Percentiles rank a stretch among this genome's conserved stretches.
phyloP scores from a whole-genome alignment of 805 yeast genomes.

The Barnettozyma siamensis region DNA sequence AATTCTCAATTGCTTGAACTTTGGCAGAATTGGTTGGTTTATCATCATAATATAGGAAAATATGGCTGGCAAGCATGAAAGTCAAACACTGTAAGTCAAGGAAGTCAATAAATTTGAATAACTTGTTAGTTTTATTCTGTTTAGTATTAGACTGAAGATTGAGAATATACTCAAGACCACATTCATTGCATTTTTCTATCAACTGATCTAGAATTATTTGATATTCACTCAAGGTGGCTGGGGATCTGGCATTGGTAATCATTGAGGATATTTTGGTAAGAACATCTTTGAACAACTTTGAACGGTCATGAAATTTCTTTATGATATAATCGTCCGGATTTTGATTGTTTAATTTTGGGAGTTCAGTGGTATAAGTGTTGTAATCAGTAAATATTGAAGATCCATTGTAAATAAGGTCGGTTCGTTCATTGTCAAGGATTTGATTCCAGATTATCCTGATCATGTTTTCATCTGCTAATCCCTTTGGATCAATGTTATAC shows the following conservation, averaged over 20 bases:
- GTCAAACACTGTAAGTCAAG: conserved; percentile 9
- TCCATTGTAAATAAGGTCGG: conserved; percentile 4
- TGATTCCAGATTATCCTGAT: conserved; percentile 9
- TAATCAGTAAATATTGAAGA: conserved; percentile 4
- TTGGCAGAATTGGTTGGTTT: background rate
- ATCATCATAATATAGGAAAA: conserved; percentile 6
- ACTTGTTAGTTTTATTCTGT: conserved; percentile 3
- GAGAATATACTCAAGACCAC: conserved; percentile 5
- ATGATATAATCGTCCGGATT: background rate
- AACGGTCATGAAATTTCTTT: conserved; percentile 6
- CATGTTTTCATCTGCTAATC: background rate
- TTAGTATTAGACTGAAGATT: conserved; percentile 3
- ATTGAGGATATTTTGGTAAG: conserved; percentile 2
- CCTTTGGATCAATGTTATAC: conserved; percentile 6
- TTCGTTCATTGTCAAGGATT: conserved; percentile 7
- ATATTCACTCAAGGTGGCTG: conserved; percentile 2
- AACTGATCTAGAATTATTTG: conserved; percentile 1
- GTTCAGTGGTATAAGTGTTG: conserved; percentile 3
- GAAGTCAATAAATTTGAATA: conserved; percentile 7
- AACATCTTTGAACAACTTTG: conserved; percentile 1
- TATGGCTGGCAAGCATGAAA: conserved; percentile 5
- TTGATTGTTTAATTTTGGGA: background rate
- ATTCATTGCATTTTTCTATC: conserved; percentile 3
- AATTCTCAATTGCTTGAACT: conserved; percentile 3
- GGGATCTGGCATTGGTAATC: conserved; percentile 8